phyloP scores from a whole-genome alignment of 2,329 filamentous ascomycete genomes.

The Niveomyces coronatus region DNA sequence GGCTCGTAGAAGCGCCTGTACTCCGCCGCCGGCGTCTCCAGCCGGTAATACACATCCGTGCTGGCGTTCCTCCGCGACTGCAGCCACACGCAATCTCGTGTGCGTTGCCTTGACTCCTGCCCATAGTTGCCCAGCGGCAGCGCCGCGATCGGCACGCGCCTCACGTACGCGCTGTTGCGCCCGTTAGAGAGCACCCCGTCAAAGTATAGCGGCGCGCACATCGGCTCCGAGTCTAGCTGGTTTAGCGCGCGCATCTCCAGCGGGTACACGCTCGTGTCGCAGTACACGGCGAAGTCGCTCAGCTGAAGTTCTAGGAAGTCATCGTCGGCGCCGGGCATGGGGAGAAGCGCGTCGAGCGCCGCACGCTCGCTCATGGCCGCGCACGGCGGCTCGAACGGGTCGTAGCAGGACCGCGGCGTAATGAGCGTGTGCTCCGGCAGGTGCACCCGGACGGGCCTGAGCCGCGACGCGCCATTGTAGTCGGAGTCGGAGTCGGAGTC shows the following conservation, averaged over 20 bases:
- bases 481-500: background rate
- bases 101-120: conserved; percentile 29
- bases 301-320: conserved; percentile 40
- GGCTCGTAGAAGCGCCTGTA: conserved; percentile 52
- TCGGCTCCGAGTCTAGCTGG: conserved; percentile 30
- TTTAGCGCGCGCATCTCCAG: conserved; percentile 47
- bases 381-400: conserved; percentile 5
- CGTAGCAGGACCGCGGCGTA: conserved; percentile 1
- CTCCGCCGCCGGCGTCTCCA: conserved; percentile 44
- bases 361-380: conserved; percentile 7
- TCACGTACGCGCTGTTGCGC: conserved; percentile 36
- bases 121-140: conserved; percentile 61
- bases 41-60: conserved; percentile 49
- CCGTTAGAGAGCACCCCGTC: conserved; percentile 48
- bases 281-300: conserved; percentile 49
- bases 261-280: conserved; percentile 23
- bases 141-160: conserved; percentile 42
- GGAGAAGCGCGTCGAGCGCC: conserved; percentile 2
- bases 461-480: background rate
- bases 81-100: conserved; percentile 52
- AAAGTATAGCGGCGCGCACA: conserved; percentile 37
- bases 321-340: background rate
- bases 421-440: background rate
- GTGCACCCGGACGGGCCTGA: background rate
- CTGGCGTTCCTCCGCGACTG: conserved; percentile 37